A percentile compares a stretch with the other conserved stretches of the same genome.
Conservation (phyloP, 352 stramenopile species). For the Achlya hypogyna region DNA sequence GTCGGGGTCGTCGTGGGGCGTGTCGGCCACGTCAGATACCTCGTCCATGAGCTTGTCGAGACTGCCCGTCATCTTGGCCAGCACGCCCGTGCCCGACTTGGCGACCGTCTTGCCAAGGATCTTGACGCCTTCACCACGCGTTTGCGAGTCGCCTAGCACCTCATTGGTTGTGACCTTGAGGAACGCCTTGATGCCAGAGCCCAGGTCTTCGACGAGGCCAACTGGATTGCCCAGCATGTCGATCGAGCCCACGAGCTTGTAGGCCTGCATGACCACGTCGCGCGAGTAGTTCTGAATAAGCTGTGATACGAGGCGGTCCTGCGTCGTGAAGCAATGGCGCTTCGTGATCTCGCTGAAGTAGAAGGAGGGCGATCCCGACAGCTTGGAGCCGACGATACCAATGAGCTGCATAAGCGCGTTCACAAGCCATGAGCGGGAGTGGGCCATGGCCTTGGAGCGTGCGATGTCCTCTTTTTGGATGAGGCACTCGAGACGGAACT, state of each 20-base stretch:
- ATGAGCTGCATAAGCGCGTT: conserved; percentile 73
- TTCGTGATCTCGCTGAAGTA: conserved; percentile 83
- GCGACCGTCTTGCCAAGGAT: conserved; percentile 79
- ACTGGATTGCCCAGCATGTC: conserved; percentile 85
- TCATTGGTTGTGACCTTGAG: conserved; percentile 85
- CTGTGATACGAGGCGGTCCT: conserved; percentile 65
- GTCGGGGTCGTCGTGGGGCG: conserved; percentile 11
- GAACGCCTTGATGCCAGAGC: conserved; percentile 79
- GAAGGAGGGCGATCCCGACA: conserved; percentile 73
- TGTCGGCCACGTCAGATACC: conserved; percentile 31
- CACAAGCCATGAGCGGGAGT: conserved; percentile 63
- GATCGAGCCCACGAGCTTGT: conserved; percentile 69
- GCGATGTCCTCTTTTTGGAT: conserved; percentile 80
- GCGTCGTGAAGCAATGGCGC: conserved; percentile 72
- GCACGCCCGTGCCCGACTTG: conserved; percentile 55
- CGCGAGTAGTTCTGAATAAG: conserved; percentile 76
- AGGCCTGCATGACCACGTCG: conserved; percentile 74
- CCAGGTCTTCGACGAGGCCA: conserved; percentile 77
- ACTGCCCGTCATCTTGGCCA: conserved; percentile 80
- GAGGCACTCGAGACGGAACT: conserved; percentile 70
- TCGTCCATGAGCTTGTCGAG: conserved; percentile 79
- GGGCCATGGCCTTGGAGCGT: conserved; percentile 41
- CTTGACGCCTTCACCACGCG: conserved; percentile 76
- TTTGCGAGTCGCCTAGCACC: conserved; percentile 68
- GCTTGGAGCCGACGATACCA: conserved; percentile 71